Evolutionary conservation across 2,329 filamentous ascomycete species (phyloP).

Genomic region (Tolypocladium pustulatum): DNA sequence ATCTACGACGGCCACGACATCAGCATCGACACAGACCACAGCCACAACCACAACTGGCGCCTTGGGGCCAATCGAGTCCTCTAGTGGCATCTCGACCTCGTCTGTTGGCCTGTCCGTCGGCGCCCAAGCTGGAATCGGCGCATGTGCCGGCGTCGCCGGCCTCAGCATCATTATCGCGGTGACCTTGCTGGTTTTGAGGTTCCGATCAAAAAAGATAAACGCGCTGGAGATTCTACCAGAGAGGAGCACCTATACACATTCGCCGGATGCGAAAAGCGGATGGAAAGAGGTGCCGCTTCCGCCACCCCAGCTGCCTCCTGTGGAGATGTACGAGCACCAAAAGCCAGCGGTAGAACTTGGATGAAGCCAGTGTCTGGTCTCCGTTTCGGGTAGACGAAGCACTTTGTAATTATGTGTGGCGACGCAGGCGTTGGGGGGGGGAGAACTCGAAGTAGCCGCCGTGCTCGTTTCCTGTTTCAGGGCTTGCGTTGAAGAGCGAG

Average conservation of each 20-base stretch:
- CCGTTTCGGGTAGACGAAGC: not conserved
- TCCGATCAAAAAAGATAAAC: not conserved
- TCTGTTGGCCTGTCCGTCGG: not conserved
- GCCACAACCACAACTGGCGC: not conserved
- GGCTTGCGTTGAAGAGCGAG: not conserved
- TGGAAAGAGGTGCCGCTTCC: not conserved
- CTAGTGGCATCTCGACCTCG: not conserved
- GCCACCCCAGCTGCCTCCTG: not conserved
- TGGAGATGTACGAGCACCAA: not conserved
- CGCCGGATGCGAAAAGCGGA: not conserved
- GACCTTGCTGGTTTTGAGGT: not conserved
- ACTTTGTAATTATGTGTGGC: no score
- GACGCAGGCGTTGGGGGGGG: not conserved
- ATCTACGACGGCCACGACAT: no score
- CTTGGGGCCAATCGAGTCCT: not conserved
- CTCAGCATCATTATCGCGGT: not conserved
- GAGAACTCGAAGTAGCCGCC: not conserved
- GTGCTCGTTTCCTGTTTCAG: not conserved
- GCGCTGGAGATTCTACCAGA: not conserved
- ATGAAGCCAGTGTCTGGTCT: not conserved
- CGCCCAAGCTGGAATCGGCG: not conserved
- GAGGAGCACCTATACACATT: not conserved
- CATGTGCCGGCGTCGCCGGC: not conserved
- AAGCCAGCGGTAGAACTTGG: not conserved
- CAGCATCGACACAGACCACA: not conserved